phyloP scores from a whole-genome alignment of 148 eudicot species.

The Diospyros lotus region DNA sequence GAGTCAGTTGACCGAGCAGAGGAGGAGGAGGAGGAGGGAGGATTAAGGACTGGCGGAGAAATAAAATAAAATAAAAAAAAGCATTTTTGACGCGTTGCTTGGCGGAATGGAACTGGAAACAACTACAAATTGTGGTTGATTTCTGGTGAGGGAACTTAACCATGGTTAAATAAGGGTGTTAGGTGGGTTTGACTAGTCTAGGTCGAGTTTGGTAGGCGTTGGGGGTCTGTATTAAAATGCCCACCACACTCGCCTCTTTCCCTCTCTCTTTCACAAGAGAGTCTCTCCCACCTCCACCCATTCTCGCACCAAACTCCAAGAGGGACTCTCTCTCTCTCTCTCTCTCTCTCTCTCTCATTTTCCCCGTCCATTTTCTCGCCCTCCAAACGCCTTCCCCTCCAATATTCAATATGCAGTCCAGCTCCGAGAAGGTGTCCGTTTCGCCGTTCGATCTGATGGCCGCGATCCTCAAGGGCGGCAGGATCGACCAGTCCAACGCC shows the following conservation, averaged over 20 bases:
- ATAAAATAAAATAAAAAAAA: no score
- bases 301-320: neutral
- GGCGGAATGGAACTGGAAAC: no score
- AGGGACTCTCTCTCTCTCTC: conserved; percentile 10
- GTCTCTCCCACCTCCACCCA: conserved; percentile 10
- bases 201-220: conserved; percentile 26
- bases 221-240: conserved; percentile 10
- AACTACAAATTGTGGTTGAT: no score
- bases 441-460: conserved; percentile 71
- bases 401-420: conserved; percentile 42
- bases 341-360: neutral
- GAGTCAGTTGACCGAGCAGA: no score
- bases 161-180: conserved; percentile 17
- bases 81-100: no score
- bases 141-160: neutral
- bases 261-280: conserved; percentile 12
- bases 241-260: neutral
- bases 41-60: no score
- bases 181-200: conserved; percentile 24
- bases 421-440: conserved; percentile 39
- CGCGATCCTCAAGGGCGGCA: conserved; percentile 41
- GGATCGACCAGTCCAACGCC: conserved; percentile 42
- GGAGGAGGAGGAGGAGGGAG: no score
- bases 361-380: conserved; percentile 6
- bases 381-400: neutral